These are phyloP conservation scores for Leucoagaricus sp. DNA, from an alignment of 1,284 basidiomycete genomes.

Conservation along the genomic window DNA sequence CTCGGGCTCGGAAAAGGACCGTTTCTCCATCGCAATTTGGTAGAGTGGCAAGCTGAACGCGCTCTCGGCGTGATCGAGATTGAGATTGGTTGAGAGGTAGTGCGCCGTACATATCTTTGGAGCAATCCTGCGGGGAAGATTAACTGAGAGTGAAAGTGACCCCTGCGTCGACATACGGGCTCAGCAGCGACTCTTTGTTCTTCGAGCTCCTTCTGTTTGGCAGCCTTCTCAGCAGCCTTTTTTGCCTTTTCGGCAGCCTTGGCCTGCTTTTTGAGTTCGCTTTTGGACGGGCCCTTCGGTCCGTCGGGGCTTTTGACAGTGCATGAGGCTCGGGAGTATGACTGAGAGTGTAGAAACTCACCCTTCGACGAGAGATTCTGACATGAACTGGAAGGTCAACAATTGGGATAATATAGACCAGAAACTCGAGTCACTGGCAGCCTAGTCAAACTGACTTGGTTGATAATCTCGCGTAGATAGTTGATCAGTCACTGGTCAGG, in stretches of 20 bases:
- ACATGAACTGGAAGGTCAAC: constrained; percentile 3
- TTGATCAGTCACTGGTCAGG: too few relatives aligned
- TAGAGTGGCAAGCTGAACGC: constrained; percentile 70
- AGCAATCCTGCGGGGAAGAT: constrained; percentile 66
- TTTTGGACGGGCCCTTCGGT: constrained; percentile 71
- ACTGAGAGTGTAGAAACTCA: constrained; percentile 15
- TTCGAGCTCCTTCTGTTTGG: constrained; percentile 77
- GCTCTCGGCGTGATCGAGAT: constrained; percentile 51
- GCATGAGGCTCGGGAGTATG: neutral
- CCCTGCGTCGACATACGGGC: constrained; percentile 47
- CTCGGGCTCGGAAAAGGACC: constrained; percentile 86
- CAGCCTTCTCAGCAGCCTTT: constrained; percentile 84
- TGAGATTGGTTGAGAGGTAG: constrained; percentile 94
- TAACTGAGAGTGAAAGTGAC: constrained; percentile 7
- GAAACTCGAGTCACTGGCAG: neutral
- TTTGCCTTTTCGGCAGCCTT: constrained; percentile 93
- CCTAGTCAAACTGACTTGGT: neutral
- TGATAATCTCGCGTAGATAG: constrained; percentile 11
- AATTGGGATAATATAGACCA: neutral
- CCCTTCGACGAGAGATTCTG: constrained; percentile 22
- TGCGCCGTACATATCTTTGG: constrained; percentile 86
- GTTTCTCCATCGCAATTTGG: constrained; percentile 74
- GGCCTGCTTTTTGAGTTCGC: constrained; percentile 90
- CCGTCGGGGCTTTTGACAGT: constrained; percentile 4
- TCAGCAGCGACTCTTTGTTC: constrained; percentile 75